A percentile compares a stretch with the other conserved stretches of the same genome.
Evolutionary conservation across 495 filamentous ascomycete species (phyloP).

Genomic region (Hyaloscypha bicolor): DNA sequence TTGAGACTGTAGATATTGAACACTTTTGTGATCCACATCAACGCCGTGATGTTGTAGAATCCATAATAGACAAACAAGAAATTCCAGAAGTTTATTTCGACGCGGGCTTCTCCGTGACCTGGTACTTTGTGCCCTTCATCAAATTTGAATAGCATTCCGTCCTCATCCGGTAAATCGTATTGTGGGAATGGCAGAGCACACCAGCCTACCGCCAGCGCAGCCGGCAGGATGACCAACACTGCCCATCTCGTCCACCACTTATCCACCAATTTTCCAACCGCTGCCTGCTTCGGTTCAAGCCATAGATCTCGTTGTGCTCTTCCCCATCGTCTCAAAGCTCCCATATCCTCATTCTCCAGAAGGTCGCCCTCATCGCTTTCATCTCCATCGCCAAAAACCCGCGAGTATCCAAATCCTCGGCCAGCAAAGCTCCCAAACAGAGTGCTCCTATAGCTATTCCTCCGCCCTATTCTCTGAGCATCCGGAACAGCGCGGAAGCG

Average conservation of each 20-base stretch:
- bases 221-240: constrained; percentile 57
- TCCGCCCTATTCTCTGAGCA: constrained; percentile 25
- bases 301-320: constrained; percentile 48
- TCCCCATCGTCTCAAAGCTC: constrained; percentile 29
- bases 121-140: constrained; percentile 43
- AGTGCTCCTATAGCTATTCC: constrained; percentile 24
- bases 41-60: constrained; percentile 62
- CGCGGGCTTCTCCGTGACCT: constrained; percentile 60
- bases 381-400: constrained; percentile 25
- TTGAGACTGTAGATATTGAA: constrained; percentile 69
- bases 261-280: constrained; percentile 55
- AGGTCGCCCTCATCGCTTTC: constrained; percentile 41
- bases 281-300: constrained; percentile 54
- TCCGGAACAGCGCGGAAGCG: constrained; percentile 59
- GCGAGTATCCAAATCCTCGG: constrained; percentile 32
- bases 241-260: constrained; percentile 61
- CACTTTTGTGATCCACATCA: constrained; percentile 69
- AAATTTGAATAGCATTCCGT: constrained; percentile 20
- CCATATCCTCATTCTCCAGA: constrained; percentile 24
- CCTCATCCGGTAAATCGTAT: constrained; percentile 48
- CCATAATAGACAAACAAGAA: constrained; percentile 67
- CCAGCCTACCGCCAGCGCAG: constrained; percentile 59
- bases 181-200: constrained; percentile 65
- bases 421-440: constrained; percentile 28
- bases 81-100: constrained; percentile 69